A percentile compares a stretch with the other conserved stretches of the same genome.
These are phyloP conservation scores for Posidonia australis DNA, from an alignment of 106 monocot genomes.

Conservation along the genomic window DNA sequence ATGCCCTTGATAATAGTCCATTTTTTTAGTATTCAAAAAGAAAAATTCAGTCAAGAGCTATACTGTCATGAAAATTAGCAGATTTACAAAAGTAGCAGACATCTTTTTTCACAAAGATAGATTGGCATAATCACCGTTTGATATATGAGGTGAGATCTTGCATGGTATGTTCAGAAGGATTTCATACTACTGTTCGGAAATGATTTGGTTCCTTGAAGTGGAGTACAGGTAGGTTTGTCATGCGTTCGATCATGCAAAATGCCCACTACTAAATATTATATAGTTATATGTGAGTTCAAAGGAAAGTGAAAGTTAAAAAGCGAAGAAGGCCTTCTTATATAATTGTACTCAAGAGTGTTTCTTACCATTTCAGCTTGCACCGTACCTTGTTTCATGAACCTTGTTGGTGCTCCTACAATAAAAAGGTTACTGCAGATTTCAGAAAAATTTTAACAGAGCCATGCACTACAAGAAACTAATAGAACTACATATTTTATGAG, in stretches of 20 bases:
- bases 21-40: too few species aligned
- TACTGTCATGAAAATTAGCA: too few species aligned
- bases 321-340: too few species aligned
- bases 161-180: too few species aligned
- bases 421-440: neutral
- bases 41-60: too few species aligned
- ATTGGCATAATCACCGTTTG: too few species aligned
- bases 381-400: neutral
- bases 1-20: too few species aligned
- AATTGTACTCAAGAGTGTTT: neutral
- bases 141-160: too few species aligned
- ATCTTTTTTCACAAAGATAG: too few species aligned
- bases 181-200: neutral
- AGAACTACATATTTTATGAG: neutral
- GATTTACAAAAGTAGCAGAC: too few species aligned
- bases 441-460: neutral
- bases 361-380: neutral
- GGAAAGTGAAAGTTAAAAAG: neutral
- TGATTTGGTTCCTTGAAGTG: conserved; percentile 3
- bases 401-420: neutral
- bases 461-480: neutral
- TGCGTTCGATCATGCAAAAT: neutral
- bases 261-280: neutral
- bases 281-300: neutral
- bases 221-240: conserved; percentile 7